phyloP scores from a whole-genome alignment of 1,284 basidiomycete species.

The Fomitiporia mediterranea region DNA sequence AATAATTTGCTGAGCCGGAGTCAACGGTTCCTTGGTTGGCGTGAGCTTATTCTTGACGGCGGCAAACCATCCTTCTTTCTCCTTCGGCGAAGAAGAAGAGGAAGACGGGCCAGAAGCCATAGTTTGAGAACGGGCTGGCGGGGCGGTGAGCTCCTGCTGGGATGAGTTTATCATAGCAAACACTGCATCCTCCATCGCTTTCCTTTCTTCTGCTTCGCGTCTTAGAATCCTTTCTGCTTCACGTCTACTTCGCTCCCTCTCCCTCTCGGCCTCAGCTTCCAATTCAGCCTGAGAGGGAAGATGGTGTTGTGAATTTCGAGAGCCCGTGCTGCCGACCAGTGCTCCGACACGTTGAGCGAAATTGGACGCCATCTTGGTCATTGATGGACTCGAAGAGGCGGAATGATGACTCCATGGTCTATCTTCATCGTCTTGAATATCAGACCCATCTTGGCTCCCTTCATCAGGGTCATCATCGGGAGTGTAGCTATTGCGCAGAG shows the following conservation, averaged over 20 bases:
- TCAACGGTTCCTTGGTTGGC: slow-evolving; percentile 69
- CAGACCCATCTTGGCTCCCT: slow-evolving; percentile 21
- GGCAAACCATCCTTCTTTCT: slow-evolving; percentile 58
- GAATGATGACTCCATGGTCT: slow-evolving; percentile 43
- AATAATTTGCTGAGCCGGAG: slow-evolving; percentile 75
- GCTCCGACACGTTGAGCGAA: slow-evolving; percentile 66
- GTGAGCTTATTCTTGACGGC: slow-evolving; percentile 69
- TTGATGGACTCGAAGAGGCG: slow-evolving; percentile 58
- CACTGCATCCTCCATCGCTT: slow-evolving; percentile 66
- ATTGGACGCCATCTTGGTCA: slow-evolving; percentile 64
- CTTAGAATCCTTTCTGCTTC: slow-evolving; percentile 73
- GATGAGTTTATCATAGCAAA: slow-evolving; percentile 58
- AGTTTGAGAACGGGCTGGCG: slow-evolving; percentile 51
- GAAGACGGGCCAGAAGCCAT: slow-evolving; percentile 51
- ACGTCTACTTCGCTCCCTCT: slow-evolving; percentile 64
- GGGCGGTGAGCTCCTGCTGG: slow-evolving; percentile 36
- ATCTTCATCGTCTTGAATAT: slow-evolving; percentile 19
- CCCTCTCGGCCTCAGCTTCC: slow-evolving; percentile 70
- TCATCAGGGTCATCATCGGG: slow-evolving; percentile 17
- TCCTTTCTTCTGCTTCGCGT: slow-evolving; percentile 62
- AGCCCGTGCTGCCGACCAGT: slow-evolving; percentile 48
- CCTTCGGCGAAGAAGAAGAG: slow-evolving; percentile 58
- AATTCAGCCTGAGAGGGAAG: slow-evolving; percentile 69
- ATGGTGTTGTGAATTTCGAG: slow-evolving; percentile 31
- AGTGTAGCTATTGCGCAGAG: slow-evolving; percentile 23